A percentile compares a stretch with the other conserved stretches of the same genome.
phyloP scores from a whole-genome alignment of 2,329 filamentous ascomycete genomes.

The Penicillium occitanis region DNA sequence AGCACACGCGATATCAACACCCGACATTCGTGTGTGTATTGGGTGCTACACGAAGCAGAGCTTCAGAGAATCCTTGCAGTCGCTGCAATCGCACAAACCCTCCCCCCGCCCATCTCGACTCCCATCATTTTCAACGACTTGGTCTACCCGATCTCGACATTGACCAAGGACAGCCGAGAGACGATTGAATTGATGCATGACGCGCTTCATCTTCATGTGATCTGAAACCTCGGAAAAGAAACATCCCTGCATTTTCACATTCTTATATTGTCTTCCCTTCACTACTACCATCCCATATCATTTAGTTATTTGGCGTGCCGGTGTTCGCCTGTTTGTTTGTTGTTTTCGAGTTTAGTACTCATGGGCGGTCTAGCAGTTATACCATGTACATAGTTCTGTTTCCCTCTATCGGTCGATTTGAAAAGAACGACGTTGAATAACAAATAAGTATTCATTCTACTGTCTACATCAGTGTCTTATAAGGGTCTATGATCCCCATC shows the following conservation, averaged over 20 bases:
- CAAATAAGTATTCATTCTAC: not conserved
- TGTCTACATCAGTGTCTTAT: too few species aligned
- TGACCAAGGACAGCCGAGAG: not conserved
- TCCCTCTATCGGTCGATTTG: not conserved
- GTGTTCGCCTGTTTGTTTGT: conserved; percentile 12
- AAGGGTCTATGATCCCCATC: too few species aligned
- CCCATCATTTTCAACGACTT: not conserved
- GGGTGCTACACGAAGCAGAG: not conserved
- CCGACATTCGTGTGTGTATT: not conserved
- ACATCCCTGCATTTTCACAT: conserved; percentile 8
- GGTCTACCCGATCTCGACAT: not conserved
- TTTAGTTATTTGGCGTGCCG: conserved; percentile 13
- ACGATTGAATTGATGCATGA: conserved; percentile 1
- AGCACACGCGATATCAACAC: not conserved
- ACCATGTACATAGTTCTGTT: conserved; percentile 16
- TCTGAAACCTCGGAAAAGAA: not conserved
- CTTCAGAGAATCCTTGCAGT: not conserved
- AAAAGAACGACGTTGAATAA: not conserved
- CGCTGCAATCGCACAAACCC: not conserved
- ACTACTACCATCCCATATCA: not conserved
- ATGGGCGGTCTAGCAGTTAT: conserved; percentile 13
- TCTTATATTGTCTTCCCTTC: not conserved
- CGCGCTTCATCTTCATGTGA: conserved; percentile 2
- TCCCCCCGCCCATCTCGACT: not conserved
- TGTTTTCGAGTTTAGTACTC: not conserved